These are phyloP conservation scores for Diaporthe caulivora DNA, from an alignment of 2,329 filamentous ascomycete species.

Conservation along the genomic window DNA sequence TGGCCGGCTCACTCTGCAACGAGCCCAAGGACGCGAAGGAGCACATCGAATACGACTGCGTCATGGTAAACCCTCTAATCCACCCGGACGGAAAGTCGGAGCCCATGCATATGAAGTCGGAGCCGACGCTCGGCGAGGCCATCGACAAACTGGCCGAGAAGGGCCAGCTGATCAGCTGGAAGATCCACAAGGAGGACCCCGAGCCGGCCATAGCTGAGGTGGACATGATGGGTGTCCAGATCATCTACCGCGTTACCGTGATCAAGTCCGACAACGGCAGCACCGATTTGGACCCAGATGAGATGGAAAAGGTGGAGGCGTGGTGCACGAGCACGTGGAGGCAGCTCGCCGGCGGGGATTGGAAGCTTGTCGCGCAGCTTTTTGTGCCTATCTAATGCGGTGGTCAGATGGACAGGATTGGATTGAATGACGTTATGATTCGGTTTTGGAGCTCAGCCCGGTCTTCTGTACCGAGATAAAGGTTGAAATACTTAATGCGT, in stretches of 20 bases:
- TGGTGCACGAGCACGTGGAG: slow-evolving; percentile 37
- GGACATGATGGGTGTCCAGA: slow-evolving; percentile 38
- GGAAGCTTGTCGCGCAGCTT: slow-evolving; percentile 33
- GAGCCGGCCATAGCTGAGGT: slow-evolving; percentile 33
- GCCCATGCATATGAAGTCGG: slow-evolving; percentile 22
- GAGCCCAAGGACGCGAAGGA: slow-evolving; percentile 22
- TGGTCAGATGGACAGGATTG: background rate
- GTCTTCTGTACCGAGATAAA: background rate
- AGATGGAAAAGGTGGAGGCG: slow-evolving; percentile 22
- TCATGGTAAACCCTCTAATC: slow-evolving; percentile 34
- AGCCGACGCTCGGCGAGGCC: slow-evolving; percentile 31
- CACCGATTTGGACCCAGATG: background rate
- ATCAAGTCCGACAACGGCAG: slow-evolving; percentile 9
- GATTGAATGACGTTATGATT: slow-evolving; percentile 9
- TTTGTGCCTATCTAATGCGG: slow-evolving; percentile 20
- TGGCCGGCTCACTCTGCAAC: slow-evolving; percentile 32
- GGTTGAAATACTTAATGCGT: background rate
- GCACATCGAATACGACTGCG: slow-evolving; percentile 34
- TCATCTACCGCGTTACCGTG: slow-evolving; percentile 34
- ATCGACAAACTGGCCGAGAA: slow-evolving; percentile 25
- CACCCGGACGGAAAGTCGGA: slow-evolving; percentile 28
- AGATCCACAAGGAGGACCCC: slow-evolving; percentile 33
- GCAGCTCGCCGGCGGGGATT: slow-evolving; percentile 33
- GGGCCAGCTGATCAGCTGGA: slow-evolving; percentile 28
- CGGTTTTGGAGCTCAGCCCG: background rate